A percentile compares a stretch with the other conserved stretches of the same genome.
Conservation (phyloP, 192 early-diverging fungal species). For the Spizellomyces punctatus region DNA sequence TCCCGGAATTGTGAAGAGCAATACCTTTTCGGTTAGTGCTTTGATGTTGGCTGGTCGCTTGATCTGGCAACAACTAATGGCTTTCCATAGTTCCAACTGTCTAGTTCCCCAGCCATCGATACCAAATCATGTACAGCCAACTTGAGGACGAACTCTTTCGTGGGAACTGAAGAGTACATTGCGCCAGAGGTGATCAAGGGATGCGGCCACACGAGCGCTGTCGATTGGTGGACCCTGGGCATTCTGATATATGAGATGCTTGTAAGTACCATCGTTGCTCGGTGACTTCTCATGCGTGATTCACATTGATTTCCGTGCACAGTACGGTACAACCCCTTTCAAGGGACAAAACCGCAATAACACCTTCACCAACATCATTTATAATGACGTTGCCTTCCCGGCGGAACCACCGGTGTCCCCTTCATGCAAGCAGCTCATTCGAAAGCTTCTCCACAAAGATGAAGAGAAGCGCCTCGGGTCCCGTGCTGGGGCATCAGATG, state of each 20-base stretch:
- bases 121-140: slow-evolving; percentile 86
- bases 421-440: slow-evolving; percentile 74
- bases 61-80: neutral
- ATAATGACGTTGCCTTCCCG: slow-evolving; percentile 79
- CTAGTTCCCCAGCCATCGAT: slow-evolving; percentile 58
- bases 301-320: slow-evolving; percentile 1
- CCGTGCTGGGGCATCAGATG: slow-evolving; percentile 86
- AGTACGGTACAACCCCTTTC: slow-evolving; percentile 95
- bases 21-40: slow-evolving; percentile 35
- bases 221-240: slow-evolving; percentile 99
- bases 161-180: slow-evolving; percentile 99
- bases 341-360: slow-evolving; percentile 85
- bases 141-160: slow-evolving; percentile 95
- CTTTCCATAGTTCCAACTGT: neutral
- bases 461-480: slow-evolving; percentile 87
- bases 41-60: neutral
- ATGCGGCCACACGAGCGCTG: slow-evolving; percentile 84
- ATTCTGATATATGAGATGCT: slow-evolving; percentile 99
- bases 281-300: slow-evolving; percentile 13
- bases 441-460: slow-evolving; percentile 86
- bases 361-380: slow-evolving; percentile 87
- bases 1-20: slow-evolving; percentile 59
- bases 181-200: slow-evolving; percentile 98
- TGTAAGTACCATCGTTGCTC: slow-evolving; percentile 28
- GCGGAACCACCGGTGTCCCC: slow-evolving; percentile 51